phyloP scores from a whole-genome alignment of 768 basidiomycete genomes.

The Podaxis rugospora region DNA sequence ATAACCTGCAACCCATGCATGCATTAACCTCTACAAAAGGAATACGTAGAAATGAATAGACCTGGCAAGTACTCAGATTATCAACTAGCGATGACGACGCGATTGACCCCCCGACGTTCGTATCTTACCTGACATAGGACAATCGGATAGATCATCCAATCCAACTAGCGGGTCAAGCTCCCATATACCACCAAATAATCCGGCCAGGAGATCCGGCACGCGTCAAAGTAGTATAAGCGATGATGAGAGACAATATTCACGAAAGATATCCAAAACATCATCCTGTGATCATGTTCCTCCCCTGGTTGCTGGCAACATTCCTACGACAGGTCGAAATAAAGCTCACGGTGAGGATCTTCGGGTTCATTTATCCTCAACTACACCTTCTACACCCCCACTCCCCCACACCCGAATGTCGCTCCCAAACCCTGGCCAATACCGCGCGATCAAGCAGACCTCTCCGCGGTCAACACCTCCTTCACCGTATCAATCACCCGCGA shows the following conservation, averaged over 20 bases:
- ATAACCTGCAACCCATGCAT: neutral
- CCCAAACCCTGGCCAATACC: neutral
- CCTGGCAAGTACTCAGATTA: neutral
- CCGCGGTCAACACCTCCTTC: neutral
- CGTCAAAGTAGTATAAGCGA: neutral
- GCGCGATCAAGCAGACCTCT: neutral
- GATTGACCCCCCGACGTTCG: neutral
- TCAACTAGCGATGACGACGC: neutral
- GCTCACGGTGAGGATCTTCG: neutral
- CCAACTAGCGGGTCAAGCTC: neutral
- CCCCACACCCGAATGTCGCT: neutral
- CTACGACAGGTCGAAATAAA: neutral
- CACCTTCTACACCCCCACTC: neutral
- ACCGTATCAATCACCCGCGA: neutral
- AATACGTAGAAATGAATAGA: neutral
- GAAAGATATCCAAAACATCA: neutral
- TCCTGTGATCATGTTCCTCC: neutral
- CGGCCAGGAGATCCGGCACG: neutral
- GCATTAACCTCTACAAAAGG: neutral
- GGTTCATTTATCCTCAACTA: neutral
- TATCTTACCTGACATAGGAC: neutral
- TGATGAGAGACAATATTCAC: constrained; percentile 3
- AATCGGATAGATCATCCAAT: neutral
- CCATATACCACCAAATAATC: neutral
- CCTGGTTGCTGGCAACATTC: neutral